Evolutionary conservation across 345 rosid genomes (phyloP), one percentile per base, ranked within the genome.

Genomic region (Orychophragmus violaceus): DNA sequence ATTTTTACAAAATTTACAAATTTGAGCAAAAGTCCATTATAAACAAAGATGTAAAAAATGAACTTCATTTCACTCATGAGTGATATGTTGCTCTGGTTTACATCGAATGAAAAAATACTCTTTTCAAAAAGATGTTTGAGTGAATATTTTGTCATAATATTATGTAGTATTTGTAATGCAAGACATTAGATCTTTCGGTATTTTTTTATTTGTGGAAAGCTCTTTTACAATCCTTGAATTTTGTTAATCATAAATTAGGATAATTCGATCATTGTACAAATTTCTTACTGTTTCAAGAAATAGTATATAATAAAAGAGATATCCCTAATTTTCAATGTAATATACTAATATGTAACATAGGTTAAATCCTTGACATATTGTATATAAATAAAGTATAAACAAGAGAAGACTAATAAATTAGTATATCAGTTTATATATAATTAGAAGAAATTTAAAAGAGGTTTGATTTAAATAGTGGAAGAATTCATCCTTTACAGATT

Each of bases 391-490:
- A 70, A 32, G 63, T 53, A 70, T 54, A 33, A 22, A 62, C 68
- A 71, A 10, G 14, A 33, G 25, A 54, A 44, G 42, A 17, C 39
- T 36, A 48, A 1, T 36, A 17, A 63, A 55, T 30, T 30, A 55
- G 41, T 22, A 49, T 18, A 62, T 41, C 22, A 42, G n/a, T 39
- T 48, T 53, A 56, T 53, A 55, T 36, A 19, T 6, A 55, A 19
- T 25, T 19, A 51, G 24, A 10, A 28, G 17, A 37, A 16, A 18
- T 23, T 10, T 2, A 23, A 33, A 36, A 24, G 16, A 54, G 42
- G 19, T 64, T 56, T n/a, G 48, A 46, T 49, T 64, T 48, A 57
- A 64, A 28, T 57, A 49, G 55, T 37, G 36, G 76, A 72, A 39
- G 76, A 64, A 57, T 12, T 57, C 52, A 22, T 71, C 27, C 45